Evolutionary conservation across 2,329 filamentous ascomycete genomes (phyloP), one percentile per base, ranked within the genome.

Genomic region (Paracorniculantispora psalliotae): DNA sequence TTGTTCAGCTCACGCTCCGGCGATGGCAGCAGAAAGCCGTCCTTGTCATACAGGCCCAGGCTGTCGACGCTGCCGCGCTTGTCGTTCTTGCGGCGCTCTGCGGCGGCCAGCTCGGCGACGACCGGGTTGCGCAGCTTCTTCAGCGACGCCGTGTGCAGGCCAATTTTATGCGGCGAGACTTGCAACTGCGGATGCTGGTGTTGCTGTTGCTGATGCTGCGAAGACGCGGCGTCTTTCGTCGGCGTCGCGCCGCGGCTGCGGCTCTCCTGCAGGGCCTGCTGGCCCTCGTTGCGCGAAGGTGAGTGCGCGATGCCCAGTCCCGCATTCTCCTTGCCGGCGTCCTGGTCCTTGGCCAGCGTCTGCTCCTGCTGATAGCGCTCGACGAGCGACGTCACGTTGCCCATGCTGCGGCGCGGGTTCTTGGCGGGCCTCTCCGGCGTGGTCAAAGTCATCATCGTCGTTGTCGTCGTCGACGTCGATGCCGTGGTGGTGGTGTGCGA

Each of bases 11-110:
- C 67, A 61, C 71, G 66, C n/a, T 73, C 73, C 2, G 76, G 77
- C 26, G 76, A 77, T 30, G 68, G 67, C 61, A 75, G 70, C 59
- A 79, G 63, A 53, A 80, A 80, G 1, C 77, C 78, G 28, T 80
- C 75, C 51, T 71, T 66, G 60, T 80, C 77, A 61, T 80, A 80
- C 51, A 78, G 55, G 1, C 74, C 75, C 30, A 76, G 59, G 35
- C 74, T 79, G 21, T 77, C 75, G 1, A 69, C 65, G 17, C 75
- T 76, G 21, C 61, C 62, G 1, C 68, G 61, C 33, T 62, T 62
- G n/a, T 64, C 60, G 8, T 63, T 59, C 61, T 64, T 64, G 17
- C 52, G 59, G 25, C 44, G 56, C 17, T 66, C 64, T 8, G 67
- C 67, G 2, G 62, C 61, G 5, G 65, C 61, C 15, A 70, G 56